Conservation (phyloP, 2,329 filamentous ascomycete genomes). For the Dactylellina cionopaga region DNA sequence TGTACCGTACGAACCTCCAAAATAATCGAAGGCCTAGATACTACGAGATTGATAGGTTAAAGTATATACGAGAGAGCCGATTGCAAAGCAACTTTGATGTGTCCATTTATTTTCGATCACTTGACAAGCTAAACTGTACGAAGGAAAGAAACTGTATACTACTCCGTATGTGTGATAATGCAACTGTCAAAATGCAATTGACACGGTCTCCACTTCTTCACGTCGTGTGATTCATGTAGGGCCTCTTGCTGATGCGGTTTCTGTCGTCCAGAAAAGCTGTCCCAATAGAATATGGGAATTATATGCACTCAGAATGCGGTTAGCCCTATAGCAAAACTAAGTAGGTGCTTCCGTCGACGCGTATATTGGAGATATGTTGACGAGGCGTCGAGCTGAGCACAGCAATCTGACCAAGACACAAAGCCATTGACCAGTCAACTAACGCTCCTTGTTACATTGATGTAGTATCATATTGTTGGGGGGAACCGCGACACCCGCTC, state of each 20-base stretch:
- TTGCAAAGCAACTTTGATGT: too few relatives aligned
- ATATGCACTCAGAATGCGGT: constrained; percentile 37
- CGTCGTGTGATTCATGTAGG: constrained; percentile 51
- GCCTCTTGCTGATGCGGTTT: constrained; percentile 30
- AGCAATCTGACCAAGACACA: too few relatives aligned
- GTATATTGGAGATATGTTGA: constrained; percentile 8
- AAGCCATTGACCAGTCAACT: too few relatives aligned
- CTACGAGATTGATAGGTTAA: constrained; percentile 14
- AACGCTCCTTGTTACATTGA: too few relatives aligned
- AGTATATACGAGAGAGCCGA: too few relatives aligned
- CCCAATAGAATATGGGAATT: constrained; percentile 13
- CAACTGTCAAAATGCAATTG: constrained; percentile 53
- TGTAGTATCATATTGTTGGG: too few relatives aligned
- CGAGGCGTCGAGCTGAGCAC: too few relatives aligned
- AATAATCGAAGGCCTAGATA: too few relatives aligned
- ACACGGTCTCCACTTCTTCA: constrained; percentile 34
- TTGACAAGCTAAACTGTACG: constrained; percentile 30
- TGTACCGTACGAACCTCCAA: too few relatives aligned
- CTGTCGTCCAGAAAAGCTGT: background rate
- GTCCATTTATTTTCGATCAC: constrained; percentile 26
- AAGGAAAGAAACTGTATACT: constrained; percentile 4
- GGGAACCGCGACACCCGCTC: constrained; percentile 10
- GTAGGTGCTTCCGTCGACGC: constrained; percentile 30
- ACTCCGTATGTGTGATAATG: constrained; percentile 40
- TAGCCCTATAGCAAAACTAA: constrained; percentile 17